These are phyloP conservation scores for Pholiota conissans DNA, from an alignment of 768 basidiomycete species.

Conservation along the genomic window DNA sequence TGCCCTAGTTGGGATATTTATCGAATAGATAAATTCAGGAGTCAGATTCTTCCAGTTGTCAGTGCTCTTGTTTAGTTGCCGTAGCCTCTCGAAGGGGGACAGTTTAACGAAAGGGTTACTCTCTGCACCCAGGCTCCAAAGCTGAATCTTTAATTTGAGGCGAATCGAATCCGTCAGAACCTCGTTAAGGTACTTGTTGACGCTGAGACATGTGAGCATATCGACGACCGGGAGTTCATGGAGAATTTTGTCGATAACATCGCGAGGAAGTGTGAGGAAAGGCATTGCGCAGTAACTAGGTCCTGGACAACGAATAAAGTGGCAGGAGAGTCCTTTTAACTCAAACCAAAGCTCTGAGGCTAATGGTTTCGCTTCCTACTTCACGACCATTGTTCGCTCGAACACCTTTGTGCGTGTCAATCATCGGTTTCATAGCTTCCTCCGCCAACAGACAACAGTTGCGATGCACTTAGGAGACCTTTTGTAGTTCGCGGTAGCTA, in stretches of 20 bases:
- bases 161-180: not conserved
- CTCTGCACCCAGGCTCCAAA: not conserved
- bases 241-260: not conserved
- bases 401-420: too few species aligned
- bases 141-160: not conserved
- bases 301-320: too few species aligned
- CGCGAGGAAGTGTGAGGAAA: not conserved
- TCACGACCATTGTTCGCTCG: too few species aligned
- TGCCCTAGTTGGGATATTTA: not conserved
- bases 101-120: not conserved
- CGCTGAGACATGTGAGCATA: not conserved
- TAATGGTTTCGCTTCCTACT: too few species aligned
- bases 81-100: not conserved
- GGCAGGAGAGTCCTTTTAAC: too few species aligned
- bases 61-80: not conserved
- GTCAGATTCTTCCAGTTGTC: not conserved
- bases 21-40: not conserved
- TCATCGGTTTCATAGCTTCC: too few species aligned
- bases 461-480: too few species aligned
- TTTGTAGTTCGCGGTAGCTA: too few species aligned
- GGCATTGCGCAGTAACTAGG: not conserved
- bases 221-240: not conserved
- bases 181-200: not conserved
- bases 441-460: too few species aligned
- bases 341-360: too few species aligned